phyloP scores from a whole-genome alignment of 192 early-diverging fungal species.

The Backusella macrospora region DNA sequence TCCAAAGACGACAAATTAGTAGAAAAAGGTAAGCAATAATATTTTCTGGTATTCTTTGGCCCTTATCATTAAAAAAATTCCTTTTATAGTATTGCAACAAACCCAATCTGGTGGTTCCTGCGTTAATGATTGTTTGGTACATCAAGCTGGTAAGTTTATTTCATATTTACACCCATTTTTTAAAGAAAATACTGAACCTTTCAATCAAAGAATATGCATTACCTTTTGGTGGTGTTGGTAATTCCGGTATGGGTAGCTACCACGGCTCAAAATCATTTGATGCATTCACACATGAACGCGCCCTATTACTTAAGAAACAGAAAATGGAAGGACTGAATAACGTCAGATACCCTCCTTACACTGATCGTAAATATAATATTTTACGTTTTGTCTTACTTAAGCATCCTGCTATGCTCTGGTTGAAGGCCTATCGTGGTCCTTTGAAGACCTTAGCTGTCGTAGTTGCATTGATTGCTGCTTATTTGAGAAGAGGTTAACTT shows the following conservation, averaged over 20 bases:
- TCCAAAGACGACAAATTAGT: conserved; percentile 50
- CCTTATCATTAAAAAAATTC: background rate
- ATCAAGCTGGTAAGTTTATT: conserved; percentile 56
- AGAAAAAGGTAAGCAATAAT: conserved; percentile 47
- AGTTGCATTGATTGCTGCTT: background rate
- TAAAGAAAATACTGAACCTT: background rate
- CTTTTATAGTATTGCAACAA: conserved; percentile 53
- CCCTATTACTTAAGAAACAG: conserved; percentile 53
- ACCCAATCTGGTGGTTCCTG: conserved; percentile 76
- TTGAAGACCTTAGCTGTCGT: conserved; percentile 1
- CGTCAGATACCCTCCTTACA: conserved; percentile 41
- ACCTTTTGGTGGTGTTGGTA: conserved; percentile 89
- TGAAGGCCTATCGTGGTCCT: conserved; percentile 8
- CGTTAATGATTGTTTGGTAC: conserved; percentile 82
- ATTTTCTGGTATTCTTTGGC: background rate
- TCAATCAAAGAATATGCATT: conserved; percentile 36
- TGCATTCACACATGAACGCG: conserved; percentile 77
- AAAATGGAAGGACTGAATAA: conserved; percentile 31
- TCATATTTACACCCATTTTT: background rate
- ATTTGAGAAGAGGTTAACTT: conserved; percentile 17
- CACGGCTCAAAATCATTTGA: conserved; percentile 79
- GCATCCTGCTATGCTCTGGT: conserved; percentile 17
- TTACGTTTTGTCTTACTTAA: conserved; percentile 27
- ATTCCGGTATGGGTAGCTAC: conserved; percentile 85
- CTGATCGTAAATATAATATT: conserved; percentile 18